Evolutionary conservation across 2,329 filamentous ascomycete species (phyloP), one percentile per base, ranked within the genome.

Genomic region (Talaromyces sp.): DNA sequence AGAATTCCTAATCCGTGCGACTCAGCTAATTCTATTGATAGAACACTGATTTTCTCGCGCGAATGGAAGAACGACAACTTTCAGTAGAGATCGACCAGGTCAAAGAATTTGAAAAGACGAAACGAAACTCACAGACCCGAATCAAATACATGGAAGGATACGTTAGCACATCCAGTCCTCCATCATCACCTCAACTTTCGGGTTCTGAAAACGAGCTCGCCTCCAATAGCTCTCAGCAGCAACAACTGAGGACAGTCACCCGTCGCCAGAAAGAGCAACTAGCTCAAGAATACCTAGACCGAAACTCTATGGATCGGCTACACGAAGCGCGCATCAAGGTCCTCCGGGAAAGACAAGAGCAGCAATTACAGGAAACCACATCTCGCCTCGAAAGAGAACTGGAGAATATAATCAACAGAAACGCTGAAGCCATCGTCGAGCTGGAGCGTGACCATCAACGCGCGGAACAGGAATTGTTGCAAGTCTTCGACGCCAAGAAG

Each of bases 111-210:
- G 76, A 81, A 49, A 72, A 75, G 8, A 78, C 77, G 11, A 81
- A 82, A 66, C 69, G 75, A 63, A 77, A 79, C 49, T 77, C 78
- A 8, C 73, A 77, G 37, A 79, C 76, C 10, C 78, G 80, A 59
- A 80, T 82, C 59, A 80, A 79, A 61, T 75, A 82, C 60, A 82
- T 82, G 80, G 80, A 82, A 70, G 78, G 77, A 25, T 82, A 81
- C 69, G 78, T 80, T 63, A 75, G 71, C 63, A 80, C 75, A 58
- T 72, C 76, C 3, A 79, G 76, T 64, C 76, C 77, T 13, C 77
- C 76, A 10, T 67, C 70, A 22, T 75, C 74, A 7, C 71, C 73
- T 31, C 59, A 62, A 3, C 43, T 60, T 11, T 63, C 61, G 6
- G 66, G 33, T 22, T 62, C 59, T 17, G 64, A 61, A 15, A 68